Evolutionary conservation across 495 filamentous ascomycete genomes (phyloP).

Genomic region (Lasiosphaeria hispida): DNA sequence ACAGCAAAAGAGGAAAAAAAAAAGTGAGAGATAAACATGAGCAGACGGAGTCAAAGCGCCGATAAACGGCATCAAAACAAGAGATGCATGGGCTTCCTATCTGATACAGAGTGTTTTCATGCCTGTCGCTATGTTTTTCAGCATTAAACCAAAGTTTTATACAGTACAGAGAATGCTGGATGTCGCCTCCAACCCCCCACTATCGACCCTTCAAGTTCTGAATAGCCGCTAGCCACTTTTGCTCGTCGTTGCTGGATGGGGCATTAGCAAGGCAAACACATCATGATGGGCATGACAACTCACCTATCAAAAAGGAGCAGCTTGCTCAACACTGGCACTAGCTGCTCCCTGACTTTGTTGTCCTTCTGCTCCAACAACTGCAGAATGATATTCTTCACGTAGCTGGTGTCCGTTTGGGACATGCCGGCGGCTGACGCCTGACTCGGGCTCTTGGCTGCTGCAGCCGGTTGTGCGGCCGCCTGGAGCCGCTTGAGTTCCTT

Average conservation of each 20-base stretch:
- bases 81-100: too few relatives aligned
- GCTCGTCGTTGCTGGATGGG: conserved; percentile 67
- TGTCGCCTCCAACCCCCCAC: background rate
- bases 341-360: conserved; percentile 82
- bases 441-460: conserved; percentile 26
- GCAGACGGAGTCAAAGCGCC: too few relatives aligned
- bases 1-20: background rate
- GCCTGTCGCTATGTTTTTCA: background rate
- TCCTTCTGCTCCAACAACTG: conserved; percentile 96
- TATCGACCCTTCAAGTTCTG: conserved; percentile 35
- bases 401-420: conserved; percentile 69
- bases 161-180: too few relatives aligned
- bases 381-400: conserved; percentile 91
- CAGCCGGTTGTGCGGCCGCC: conserved; percentile 30
- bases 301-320: conserved; percentile 89
- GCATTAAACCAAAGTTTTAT: background rate
- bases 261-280: background rate
- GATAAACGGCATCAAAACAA: too few relatives aligned
- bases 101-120: too few relatives aligned
- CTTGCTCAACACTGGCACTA: conserved; percentile 89
- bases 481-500: conserved; percentile 56
- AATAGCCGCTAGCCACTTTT: conserved; percentile 85
- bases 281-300: conserved; percentile 29
- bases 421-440: conserved; percentile 34
- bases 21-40: background rate